These are phyloP conservation scores for Penicillium parvum DNA, from an alignment of 495 filamentous ascomycete species.

Conservation along the genomic window DNA sequence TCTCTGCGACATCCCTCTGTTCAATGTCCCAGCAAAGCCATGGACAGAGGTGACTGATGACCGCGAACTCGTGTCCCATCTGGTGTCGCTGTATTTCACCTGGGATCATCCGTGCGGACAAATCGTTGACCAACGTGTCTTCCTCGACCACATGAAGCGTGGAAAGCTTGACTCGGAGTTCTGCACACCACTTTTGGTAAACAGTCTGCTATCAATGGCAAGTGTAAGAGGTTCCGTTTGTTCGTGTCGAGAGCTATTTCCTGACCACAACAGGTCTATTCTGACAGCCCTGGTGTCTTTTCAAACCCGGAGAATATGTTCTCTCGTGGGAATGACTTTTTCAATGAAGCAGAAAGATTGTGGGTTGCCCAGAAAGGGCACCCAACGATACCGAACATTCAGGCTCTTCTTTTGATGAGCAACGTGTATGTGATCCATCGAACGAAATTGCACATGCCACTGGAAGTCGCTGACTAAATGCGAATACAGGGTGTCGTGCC, in stretches of 20 bases:
- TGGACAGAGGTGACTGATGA: conserved; percentile 48
- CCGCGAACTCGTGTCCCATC: conserved; percentile 42
- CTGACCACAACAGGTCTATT: conserved; percentile 28
- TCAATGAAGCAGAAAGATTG: conserved; percentile 31
- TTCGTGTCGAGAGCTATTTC: not conserved
- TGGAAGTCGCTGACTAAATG: conserved; percentile 10
- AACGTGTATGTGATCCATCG: conserved; percentile 27
- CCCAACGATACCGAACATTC: conserved; percentile 30
- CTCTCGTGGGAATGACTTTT: conserved; percentile 31
- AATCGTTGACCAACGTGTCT: conserved; percentile 32
- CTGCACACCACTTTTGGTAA: conserved; percentile 37
- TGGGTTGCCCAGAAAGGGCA: conserved; percentile 34
- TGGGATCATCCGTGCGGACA: conserved; percentile 41
- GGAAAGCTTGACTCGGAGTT: conserved; percentile 24
- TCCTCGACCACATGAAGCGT: conserved; percentile 30
- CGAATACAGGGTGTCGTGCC: conserved; percentile 28
- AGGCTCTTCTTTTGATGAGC: conserved; percentile 35
- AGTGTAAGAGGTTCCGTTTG: conserved; percentile 26
- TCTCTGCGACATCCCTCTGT: conserved; percentile 35
- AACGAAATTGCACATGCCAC: not conserved
- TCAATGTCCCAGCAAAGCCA: conserved; percentile 32
- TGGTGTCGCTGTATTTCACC: conserved; percentile 45
- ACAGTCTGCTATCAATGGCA: conserved; percentile 38
- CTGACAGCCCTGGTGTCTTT: conserved; percentile 49
- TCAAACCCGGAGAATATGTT: conserved; percentile 21